Conservation (phyloP, 192 early-diverging fungal species). For the Geranomyces variabilis region DNA sequence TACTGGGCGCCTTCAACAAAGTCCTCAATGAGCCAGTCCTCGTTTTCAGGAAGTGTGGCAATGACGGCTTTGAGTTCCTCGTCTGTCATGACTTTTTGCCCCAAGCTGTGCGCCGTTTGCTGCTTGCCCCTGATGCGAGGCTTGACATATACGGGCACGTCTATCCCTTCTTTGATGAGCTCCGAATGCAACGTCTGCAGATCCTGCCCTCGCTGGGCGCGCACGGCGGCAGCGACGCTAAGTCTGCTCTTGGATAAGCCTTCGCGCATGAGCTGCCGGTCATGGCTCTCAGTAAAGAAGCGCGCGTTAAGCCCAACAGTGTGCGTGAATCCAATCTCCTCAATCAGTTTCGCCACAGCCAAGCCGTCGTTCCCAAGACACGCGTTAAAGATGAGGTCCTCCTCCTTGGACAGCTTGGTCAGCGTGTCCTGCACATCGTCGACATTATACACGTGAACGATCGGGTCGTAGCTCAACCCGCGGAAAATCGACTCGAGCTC, state of each 20-base stretch:
- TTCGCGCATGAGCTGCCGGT: slow-evolving; percentile 24
- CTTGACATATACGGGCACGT: slow-evolving; percentile 42
- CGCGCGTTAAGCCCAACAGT: slow-evolving; percentile 37
- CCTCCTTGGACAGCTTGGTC: slow-evolving; percentile 24
- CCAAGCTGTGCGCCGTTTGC: neutral
- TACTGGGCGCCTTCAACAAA: slow-evolving; percentile 33
- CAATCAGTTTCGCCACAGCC: slow-evolving; percentile 33
- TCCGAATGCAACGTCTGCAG: neutral
- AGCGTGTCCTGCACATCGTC: slow-evolving; percentile 39
- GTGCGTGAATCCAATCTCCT: slow-evolving; percentile 27
- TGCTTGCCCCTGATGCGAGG: slow-evolving; percentile 19
- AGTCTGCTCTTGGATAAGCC: slow-evolving; percentile 20
- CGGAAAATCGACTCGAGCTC: slow-evolving; percentile 47
- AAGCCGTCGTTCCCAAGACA: slow-evolving; percentile 42
- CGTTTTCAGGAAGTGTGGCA: slow-evolving; percentile 20
- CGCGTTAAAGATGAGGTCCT: slow-evolving; percentile 42
- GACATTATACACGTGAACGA: slow-evolving; percentile 44
- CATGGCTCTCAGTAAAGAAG: slow-evolving; percentile 31
- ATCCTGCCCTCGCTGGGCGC: neutral
- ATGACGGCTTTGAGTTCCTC: slow-evolving; percentile 17
- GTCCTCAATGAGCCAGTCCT: slow-evolving; percentile 37
- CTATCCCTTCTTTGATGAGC: neutral
- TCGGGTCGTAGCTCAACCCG: slow-evolving; percentile 37
- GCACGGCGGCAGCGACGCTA: slow-evolving; percentile 20
- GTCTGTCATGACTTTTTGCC: slow-evolving; percentile 23